Evolutionary conservation across 179 eudicot species (phyloP).

Genomic region (Beta macrorhiza): DNA sequence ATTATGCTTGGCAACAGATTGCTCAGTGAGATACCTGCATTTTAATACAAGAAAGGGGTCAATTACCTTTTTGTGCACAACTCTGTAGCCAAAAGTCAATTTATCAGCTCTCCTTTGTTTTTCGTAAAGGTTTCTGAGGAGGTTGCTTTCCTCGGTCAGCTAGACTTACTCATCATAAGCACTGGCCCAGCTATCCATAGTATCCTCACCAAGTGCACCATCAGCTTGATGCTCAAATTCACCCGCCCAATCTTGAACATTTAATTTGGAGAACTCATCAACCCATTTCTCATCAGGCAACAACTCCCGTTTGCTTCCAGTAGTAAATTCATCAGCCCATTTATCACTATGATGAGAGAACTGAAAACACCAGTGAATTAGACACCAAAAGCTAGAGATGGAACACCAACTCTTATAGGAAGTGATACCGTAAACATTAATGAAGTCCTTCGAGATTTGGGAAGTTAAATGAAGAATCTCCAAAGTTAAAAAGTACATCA

Average conservation of each 20-base stretch:
- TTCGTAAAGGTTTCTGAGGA: neutral
- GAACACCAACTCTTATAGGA: constrained; percentile 5
- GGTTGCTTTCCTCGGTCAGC: neutral
- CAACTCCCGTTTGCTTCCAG: constrained; percentile 52
- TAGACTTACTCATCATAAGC: constrained; percentile 93
- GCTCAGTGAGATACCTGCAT: constrained; percentile 75
- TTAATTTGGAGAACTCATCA: constrained; percentile 77
- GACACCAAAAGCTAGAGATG: neutral
- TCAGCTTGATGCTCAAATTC: constrained; percentile 85
- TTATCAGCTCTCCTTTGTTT: neutral
- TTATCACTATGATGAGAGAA: constrained; percentile 50
- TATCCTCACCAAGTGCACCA: constrained; percentile 59
- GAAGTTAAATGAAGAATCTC: neutral
- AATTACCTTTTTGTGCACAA: neutral
- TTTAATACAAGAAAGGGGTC: neutral
- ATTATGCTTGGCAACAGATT: constrained; percentile 54
- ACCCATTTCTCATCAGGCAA: constrained; percentile 77
- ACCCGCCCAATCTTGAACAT: constrained; percentile 91
- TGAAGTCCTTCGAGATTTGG: neutral
- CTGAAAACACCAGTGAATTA: constrained; percentile 40
- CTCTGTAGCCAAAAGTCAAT: neutral
- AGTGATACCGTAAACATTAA: neutral
- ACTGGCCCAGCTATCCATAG: constrained; percentile 72
- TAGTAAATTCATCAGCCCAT: constrained; percentile 79
- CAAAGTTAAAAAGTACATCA: neutral